Evolutionary conservation across 139 green algal genomes (phyloP), one percentile per base, ranked within the genome.

Genomic region (Zygnema circumcarinatum): DNA sequence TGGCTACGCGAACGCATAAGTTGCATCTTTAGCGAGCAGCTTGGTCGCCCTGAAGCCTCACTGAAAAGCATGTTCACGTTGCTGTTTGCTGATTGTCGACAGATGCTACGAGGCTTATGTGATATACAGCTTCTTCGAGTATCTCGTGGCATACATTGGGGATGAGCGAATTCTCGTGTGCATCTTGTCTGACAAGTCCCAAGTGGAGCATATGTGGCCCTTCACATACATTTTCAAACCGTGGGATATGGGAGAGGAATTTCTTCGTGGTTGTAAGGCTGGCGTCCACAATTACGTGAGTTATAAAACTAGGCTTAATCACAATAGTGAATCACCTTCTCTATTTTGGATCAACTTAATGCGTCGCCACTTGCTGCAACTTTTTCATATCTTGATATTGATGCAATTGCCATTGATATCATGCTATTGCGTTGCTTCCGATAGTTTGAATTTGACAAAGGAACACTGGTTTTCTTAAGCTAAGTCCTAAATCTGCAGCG

Each of bases 71-170:
- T 62, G 47, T 62, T 62, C 16, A 16, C 16, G 7, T 62, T 62
- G 16, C 47, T 62, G 7, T 62, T 62, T 62, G 47, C 16, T 62
- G 7, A 16, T 7, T 25, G n/a, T n/a, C n/a, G n/a, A n/a, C 79
- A 85, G 79, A 16, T 85, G 81, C 62, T 92, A 92, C 74, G 88
- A 92, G 75, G 88, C 96, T 0, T 98, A 96, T 79, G 96, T 98
- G 32, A 97, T 98, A 81, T 98, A 98, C 91, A 97, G 94, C 92
- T 98, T 98, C 91, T 98, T 95, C 90, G 94, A 94, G 72, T 98
- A 96, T 88, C 92, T 98, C 36, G 94, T 97, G 76, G 94, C 92
- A 29, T 98, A 95, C 88, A 90, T 98, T 74, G 93, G 96, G 42
- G 89, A 90, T 53, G 74, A 87, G 83, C 93, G 96, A n/a, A 40